Conservation (phyloP, 2,329 filamentous ascomycete species). For the Exophiala sideris region DNA sequence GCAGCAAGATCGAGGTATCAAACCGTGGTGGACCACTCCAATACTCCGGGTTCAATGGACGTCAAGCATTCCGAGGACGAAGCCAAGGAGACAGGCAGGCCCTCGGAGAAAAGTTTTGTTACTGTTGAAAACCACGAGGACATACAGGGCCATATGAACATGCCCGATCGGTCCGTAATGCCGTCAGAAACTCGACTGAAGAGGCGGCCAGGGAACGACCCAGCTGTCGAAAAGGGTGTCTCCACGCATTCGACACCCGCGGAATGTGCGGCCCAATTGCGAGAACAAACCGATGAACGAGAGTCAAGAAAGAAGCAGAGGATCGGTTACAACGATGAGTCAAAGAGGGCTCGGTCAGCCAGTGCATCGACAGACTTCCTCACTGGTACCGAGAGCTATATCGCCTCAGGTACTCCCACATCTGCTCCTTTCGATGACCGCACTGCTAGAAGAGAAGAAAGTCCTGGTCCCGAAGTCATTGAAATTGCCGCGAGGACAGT, state of each 20-base stretch:
- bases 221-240: neutral
- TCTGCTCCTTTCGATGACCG: neutral
- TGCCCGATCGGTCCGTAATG: neutral
- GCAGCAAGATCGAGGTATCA: constrained; percentile 10
- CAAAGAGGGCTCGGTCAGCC: neutral
- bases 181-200: neutral
- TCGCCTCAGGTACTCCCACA: too few relatives aligned
- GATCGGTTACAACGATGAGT: neutral
- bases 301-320: neutral
- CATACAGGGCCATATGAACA: neutral
- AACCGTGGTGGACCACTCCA: neutral
- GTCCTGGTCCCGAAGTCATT: neutral
- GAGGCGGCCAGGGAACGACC: neutral
- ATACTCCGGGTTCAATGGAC: neutral
- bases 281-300: neutral
- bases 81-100: too few relatives aligned
- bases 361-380: constrained; percentile 18
- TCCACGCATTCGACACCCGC: neutral
- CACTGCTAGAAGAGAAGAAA: neutral
- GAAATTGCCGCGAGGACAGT: neutral
- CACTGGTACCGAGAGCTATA: constrained; percentile 10
- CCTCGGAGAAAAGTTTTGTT: neutral
- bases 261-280: neutral
- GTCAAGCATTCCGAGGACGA: too few relatives aligned
- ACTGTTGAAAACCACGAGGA: neutral